Base-by-base conservation (phyloP, 495 filamentous ascomycete species). In the Tuber microsphaerosporum region DNA sequence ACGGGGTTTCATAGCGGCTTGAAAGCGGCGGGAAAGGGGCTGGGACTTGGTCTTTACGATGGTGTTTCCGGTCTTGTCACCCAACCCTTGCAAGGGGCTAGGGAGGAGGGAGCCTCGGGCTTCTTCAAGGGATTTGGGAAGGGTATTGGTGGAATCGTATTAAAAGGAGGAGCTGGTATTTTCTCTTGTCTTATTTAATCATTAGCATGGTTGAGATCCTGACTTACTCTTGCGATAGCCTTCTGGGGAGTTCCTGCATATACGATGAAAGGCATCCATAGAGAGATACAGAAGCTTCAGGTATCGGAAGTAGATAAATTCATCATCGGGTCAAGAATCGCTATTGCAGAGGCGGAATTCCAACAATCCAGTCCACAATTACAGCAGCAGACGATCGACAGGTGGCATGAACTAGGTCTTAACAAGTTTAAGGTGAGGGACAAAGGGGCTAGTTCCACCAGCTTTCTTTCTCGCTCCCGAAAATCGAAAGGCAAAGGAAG, bases 101-200 rank as follows among this genome's bases (percentile, higher is more conserved):
- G 86, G 65, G 82, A 87, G 22, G 85, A 89, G 0, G 90, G 91
- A 1, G 79, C 89, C 5, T 76, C 86, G 9, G 92, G 92, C 0
- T 87, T 89, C 44, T 78, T 90, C 1, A 88, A 87, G 75, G 93
- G 93, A 3, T 81, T 94, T 2, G 92, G 90, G 0, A 93, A 92
- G 85, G 93, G 93, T 2, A 81, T 93, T 14, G 89, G 91, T 16
- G 92, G 93, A 0, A 87, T 94, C 48, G 87, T 92, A 5, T 85
- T 94, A 1, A 94, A 94, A 84, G 85, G 90, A 73, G 84, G 92
- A 19, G 86, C 89, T 20, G 91, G 90, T 4, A 77, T 91, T 92
- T 2, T 82, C 93, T 37, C 89, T 87, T 74, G 86, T 89, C 39
- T 90, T 90, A 14, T 87, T 89, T 42, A 90, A 88, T 75, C 84